Conservation (phyloP, 768 basidiomycete genomes). For the Podaxis rugospora region DNA sequence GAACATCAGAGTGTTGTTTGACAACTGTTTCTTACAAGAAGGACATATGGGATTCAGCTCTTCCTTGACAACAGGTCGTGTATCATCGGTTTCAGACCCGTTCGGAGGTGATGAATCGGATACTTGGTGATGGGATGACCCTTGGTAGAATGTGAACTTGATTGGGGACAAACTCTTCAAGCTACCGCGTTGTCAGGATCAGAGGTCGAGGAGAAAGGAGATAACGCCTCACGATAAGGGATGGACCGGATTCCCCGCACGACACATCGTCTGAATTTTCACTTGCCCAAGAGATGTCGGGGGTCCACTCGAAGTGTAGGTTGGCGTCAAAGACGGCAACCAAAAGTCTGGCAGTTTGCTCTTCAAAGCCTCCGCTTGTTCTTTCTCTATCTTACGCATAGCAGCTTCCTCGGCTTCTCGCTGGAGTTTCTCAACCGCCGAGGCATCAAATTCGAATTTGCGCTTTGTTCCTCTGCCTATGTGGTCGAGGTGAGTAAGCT, state of each 20-base stretch:
- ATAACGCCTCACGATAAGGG: slow-evolving; percentile 54
- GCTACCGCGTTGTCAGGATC: slow-evolving; percentile 32
- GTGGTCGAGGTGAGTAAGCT: background rate
- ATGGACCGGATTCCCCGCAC: slow-evolving; percentile 77
- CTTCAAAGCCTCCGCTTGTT: slow-evolving; percentile 81
- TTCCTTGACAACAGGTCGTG: slow-evolving; percentile 31
- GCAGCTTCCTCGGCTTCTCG: slow-evolving; percentile 88
- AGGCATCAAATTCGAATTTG: slow-evolving; percentile 79
- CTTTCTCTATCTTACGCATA: slow-evolving; percentile 72
- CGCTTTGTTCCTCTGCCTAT: slow-evolving; percentile 67
- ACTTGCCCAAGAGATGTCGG: slow-evolving; percentile 71
- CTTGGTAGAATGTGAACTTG: slow-evolving; percentile 60
- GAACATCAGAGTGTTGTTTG: slow-evolving; percentile 70
- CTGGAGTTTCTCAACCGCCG: slow-evolving; percentile 65
- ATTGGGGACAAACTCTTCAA: slow-evolving; percentile 81
- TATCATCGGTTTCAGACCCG: slow-evolving; percentile 16
- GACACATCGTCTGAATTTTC: slow-evolving; percentile 86
- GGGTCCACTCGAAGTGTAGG: slow-evolving; percentile 55
- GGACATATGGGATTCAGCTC: slow-evolving; percentile 75
- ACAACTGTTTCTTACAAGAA: slow-evolving; percentile 81
- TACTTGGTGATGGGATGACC: slow-evolving; percentile 30
- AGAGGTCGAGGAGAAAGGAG: slow-evolving; percentile 2
- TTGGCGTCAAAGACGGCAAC: slow-evolving; percentile 92
- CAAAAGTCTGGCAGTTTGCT: slow-evolving; percentile 96
- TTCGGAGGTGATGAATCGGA: slow-evolving; percentile 35